Conservation (phyloP, 2,329 filamentous ascomycete species). For the Aspergillus sclerotialis region DNA sequence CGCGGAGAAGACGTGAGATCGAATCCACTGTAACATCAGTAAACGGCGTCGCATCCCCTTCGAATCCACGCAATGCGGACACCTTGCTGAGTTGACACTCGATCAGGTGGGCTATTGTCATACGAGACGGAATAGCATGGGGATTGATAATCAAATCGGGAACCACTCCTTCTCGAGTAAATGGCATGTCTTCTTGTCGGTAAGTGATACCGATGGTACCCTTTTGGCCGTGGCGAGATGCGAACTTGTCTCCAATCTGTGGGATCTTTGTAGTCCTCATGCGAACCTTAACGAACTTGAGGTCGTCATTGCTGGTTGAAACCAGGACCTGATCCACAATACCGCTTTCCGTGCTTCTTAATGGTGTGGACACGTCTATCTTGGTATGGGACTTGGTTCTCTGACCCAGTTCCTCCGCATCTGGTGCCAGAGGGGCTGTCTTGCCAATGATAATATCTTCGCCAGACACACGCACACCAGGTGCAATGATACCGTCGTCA, state of each 20-base stretch:
- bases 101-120: constrained; percentile 99
- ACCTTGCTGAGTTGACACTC: constrained; percentile 98
- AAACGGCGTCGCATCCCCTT: constrained; percentile 96
- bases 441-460: constrained; percentile 99
- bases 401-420: constrained; percentile 89
- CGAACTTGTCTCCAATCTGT: constrained; percentile 98
- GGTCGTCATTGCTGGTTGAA: constrained; percentile 88
- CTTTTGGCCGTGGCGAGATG: constrained; percentile 97
- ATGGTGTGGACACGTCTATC: constrained; percentile 88
- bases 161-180: constrained; percentile 81
- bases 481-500: constrained; percentile 88
- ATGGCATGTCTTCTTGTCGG: constrained; percentile 97
- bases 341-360: constrained; percentile 92
- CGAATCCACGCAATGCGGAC: constrained; percentile 82
- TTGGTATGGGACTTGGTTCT: constrained; percentile 85
- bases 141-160: constrained; percentile 99
- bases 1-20: constrained; percentile 75
- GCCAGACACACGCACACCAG: constrained; percentile 88
- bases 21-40: constrained; percentile 96
- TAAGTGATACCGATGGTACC: constrained; percentile 99
- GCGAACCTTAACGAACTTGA: constrained; percentile 94
- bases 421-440: constrained; percentile 87
- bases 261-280: constrained; percentile 97
- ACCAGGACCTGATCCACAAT: constrained; percentile 91
- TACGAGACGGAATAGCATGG: constrained; percentile 98